These are phyloP conservation scores for Xylariales sp. DNA, from an alignment of 2,329 filamentous ascomycete genomes.

Conservation along the genomic window DNA sequence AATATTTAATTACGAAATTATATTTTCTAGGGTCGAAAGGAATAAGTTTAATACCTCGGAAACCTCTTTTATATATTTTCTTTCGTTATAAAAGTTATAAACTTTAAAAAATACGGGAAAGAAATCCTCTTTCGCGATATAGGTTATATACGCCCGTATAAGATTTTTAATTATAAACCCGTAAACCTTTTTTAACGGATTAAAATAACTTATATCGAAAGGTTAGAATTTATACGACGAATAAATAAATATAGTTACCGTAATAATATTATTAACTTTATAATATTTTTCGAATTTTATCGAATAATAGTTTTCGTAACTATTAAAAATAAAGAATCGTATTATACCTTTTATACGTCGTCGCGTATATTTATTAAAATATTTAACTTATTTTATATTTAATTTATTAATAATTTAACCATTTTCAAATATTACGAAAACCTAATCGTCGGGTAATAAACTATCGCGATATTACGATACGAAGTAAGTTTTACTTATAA, in stretches of 20 bases:
- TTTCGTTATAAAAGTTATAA: neutral
- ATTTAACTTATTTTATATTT: neutral
- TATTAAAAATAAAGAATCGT: neutral
- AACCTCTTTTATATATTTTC: neutral
- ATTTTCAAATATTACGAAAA: neutral
- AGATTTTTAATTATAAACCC: conserved; percentile 1
- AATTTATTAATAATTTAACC: neutral
- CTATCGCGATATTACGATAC: neutral
- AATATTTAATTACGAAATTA: neutral
- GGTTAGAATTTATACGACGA: conserved; percentile 4
- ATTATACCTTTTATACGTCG: neutral
- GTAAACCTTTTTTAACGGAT: conserved; percentile 4
- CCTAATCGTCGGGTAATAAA: neutral
- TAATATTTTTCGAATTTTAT: conserved; percentile 1
- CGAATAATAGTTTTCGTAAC: conserved; percentile 1
- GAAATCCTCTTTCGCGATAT: conserved; percentile 3
- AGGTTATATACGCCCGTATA: conserved; percentile 3
- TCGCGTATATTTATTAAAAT: neutral
- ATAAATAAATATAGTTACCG: conserved; percentile 1
- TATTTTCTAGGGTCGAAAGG: neutral
- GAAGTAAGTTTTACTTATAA: neutral
- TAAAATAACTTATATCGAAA: conserved; percentile 7
- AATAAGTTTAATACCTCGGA: neutral
- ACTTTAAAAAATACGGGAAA: neutral
- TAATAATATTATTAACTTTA: conserved; percentile 4